Conservation (phyloP, 116 monocot species). For the Zostera marina region DNA sequence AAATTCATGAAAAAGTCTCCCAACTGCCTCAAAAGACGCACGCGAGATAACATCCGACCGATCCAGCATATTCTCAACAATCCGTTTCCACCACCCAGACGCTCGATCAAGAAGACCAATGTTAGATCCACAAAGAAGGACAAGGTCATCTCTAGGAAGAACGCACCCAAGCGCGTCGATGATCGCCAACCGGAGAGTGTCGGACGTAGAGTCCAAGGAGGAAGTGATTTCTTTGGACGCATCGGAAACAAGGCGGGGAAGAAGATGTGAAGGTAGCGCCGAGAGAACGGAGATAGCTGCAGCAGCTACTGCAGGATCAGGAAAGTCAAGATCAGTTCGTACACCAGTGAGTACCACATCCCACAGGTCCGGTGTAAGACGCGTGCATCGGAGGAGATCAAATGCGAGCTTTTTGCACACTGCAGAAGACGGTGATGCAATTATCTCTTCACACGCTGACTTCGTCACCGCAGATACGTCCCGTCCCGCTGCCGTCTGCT, state of each 20-base stretch:
- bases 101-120: conserved; percentile 53
- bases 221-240: conserved; percentile 51
- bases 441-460: conserved; percentile 70
- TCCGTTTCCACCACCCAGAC: conserved; percentile 67
- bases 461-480: conserved; percentile 83
- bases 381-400: conserved; percentile 87
- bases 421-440: conserved; percentile 89
- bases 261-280: conserved; percentile 73
- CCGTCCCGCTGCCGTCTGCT: conserved; percentile 88
- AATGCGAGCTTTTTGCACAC: conserved; percentile 97
- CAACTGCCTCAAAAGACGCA: conserved; percentile 69
- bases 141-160: conserved; percentile 88
- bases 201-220: conserved; percentile 45
- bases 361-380: conserved; percentile 83
- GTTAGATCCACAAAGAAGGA: conserved; percentile 49
- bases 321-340: conserved; percentile 83
- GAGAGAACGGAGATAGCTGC: conserved; percentile 72
- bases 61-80: conserved; percentile 52
- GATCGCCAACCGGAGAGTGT: conserved; percentile 52
- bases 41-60: conserved; percentile 59
- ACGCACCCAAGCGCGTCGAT: conserved; percentile 69
- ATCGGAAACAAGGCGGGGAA: conserved; percentile 51
- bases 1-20: conserved; percentile 75
- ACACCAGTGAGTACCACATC: conserved; percentile 47
- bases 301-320: conserved; percentile 92